These are phyloP conservation scores for Mycena rebaudengoi DNA, from an alignment of 768 basidiomycete species.

Conservation along the genomic window DNA sequence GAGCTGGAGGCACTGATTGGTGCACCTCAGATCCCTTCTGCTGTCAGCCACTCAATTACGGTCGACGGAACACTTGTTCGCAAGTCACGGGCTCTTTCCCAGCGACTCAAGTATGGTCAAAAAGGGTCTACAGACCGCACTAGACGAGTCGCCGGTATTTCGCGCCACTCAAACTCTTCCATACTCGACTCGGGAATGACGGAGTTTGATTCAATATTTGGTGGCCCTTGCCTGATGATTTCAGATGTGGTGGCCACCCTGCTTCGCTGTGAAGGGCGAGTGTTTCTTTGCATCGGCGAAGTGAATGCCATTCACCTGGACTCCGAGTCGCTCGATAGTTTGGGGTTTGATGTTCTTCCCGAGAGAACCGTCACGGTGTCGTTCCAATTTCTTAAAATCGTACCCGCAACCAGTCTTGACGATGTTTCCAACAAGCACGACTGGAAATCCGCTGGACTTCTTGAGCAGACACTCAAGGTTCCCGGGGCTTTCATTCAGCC, in stretches of 20 bases:
- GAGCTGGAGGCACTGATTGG: neutral
- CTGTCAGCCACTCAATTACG: neutral
- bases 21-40: neutral
- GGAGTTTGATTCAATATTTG: slow-evolving; percentile 3
- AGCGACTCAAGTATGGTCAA: neutral
- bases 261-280: neutral
- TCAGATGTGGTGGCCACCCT: neutral
- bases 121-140: neutral
- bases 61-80: neutral
- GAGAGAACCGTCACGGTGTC: neutral
- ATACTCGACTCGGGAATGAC: neutral
- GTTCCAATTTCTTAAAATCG: neutral
- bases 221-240: neutral
- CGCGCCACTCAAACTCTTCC: neutral
- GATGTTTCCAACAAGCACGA: neutral
- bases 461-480: neutral
- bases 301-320: neutral
- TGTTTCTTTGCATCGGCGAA: slow-evolving; percentile 1
- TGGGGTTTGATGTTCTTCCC: neutral
- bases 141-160: neutral
- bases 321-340: neutral
- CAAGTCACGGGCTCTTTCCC: neutral
- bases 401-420: neutral
- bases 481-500: neutral
- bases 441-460: neutral